Evolutionary conservation across 768 basidiomycete genomes (phyloP).

Genomic region (Tricholoma hemisulphureum): DNA sequence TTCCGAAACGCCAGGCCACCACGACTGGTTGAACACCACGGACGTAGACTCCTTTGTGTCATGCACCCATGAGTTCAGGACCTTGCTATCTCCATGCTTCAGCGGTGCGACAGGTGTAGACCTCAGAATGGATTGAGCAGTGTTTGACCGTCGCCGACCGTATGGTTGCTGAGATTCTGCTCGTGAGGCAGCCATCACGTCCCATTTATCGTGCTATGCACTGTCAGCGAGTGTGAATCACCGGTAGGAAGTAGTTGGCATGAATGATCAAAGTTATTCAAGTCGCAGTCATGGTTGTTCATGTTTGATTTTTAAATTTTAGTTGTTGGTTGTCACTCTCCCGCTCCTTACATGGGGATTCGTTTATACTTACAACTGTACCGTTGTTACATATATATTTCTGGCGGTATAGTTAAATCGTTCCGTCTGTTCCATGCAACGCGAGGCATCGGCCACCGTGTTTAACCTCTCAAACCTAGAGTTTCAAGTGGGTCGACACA

Average conservation of each 20-base stretch:
- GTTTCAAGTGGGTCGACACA: too few species aligned
- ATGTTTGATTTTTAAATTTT: too few species aligned
- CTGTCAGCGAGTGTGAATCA: background rate
- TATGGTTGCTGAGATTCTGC: conserved; percentile 63
- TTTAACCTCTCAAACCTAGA: too few species aligned
- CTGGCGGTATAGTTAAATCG: too few species aligned
- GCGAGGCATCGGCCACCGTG: too few species aligned
- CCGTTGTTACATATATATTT: too few species aligned
- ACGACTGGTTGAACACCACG: conserved; percentile 69
- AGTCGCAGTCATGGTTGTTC: too few species aligned
- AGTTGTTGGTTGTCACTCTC: too few species aligned
- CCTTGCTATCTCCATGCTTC: conserved; percentile 59
- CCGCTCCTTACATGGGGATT: too few species aligned
- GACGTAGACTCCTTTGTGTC: conserved; percentile 57
- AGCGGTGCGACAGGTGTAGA: conserved; percentile 44
- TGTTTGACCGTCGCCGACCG: conserved; percentile 70
- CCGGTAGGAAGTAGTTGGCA: background rate
- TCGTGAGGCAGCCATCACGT: conserved; percentile 55
- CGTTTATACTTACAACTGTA: too few species aligned
- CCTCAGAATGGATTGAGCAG: conserved; percentile 64
- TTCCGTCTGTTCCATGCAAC: too few species aligned
- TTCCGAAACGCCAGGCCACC: conserved; percentile 76
- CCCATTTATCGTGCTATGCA: background rate
- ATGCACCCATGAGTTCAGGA: conserved; percentile 73
- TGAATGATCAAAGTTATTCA: too few species aligned